These are phyloP conservation scores for Psilocybe subaeruginosa DNA, from an alignment of 768 basidiomycete species.

Conservation along the genomic window DNA sequence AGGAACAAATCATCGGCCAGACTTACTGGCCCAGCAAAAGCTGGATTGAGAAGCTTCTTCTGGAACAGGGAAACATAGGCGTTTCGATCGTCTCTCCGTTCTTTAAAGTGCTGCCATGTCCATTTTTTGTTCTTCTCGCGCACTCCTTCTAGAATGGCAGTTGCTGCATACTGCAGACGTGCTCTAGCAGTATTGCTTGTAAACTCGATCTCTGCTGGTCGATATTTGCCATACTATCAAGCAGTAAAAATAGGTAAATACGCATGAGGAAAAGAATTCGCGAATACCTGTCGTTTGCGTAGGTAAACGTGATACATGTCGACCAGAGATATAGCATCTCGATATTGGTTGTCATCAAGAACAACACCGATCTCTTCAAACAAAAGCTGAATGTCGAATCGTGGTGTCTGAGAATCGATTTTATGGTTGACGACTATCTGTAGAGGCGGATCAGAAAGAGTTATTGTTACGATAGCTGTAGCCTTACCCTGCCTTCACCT, in stretches of 20 bases:
- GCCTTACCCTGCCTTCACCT: slow-evolving; percentile 83
- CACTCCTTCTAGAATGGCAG: slow-evolving; percentile 80
- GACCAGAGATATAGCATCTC: slow-evolving; percentile 87
- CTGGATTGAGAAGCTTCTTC: slow-evolving; percentile 57
- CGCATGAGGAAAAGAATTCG: background rate
- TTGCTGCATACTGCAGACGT: slow-evolving; percentile 76
- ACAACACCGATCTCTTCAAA: slow-evolving; percentile 94
- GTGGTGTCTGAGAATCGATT: slow-evolving; percentile 72
- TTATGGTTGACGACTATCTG: slow-evolving; percentile 85
- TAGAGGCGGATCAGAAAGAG: background rate
- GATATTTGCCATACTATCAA: slow-evolving; percentile 78
- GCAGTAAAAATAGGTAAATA: slow-evolving; percentile 16
- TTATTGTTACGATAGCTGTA: slow-evolving; percentile 1
- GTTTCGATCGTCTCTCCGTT: slow-evolving; percentile 87
- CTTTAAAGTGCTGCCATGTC: slow-evolving; percentile 91
- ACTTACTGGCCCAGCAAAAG: slow-evolving; percentile 58
- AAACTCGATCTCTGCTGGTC: slow-evolving; percentile 67
- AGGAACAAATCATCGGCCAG: background rate
- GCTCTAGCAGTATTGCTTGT: slow-evolving; percentile 63
- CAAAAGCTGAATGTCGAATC: slow-evolving; percentile 83
- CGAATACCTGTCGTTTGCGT: slow-evolving; percentile 73
- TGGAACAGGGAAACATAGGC: slow-evolving; percentile 85
- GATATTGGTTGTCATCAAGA: slow-evolving; percentile 92
- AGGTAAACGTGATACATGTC: slow-evolving; percentile 98
- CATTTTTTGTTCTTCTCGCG: slow-evolving; percentile 83